Evolutionary conservation across 306 rosid genomes (phyloP), one percentile per base, ranked within the genome.

Genomic region (Quercus ilex): DNA sequence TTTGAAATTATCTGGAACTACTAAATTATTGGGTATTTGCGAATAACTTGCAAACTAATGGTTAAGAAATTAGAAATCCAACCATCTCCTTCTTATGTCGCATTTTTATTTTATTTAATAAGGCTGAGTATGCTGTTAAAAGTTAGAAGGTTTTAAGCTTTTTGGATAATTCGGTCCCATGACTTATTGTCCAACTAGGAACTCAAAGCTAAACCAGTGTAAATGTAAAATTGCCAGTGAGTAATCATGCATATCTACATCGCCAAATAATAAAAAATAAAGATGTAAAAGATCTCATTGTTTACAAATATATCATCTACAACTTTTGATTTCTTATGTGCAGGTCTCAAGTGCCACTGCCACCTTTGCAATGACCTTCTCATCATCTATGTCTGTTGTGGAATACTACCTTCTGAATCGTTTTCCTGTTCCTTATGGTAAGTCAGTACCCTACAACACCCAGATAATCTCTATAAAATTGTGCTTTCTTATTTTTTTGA

Each of bases 341-440:
- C 86, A 95, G 99, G 99, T 95, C 62, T 91, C 99, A 53, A 95
- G 95, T 14, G 98, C 99, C 77, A 90, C 97, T 3, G 99, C 99
- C 57, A 95, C 97, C 5, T 92, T 95, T 74, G 97, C 96, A 59
- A 95, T 92, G 99, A 89, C 88, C 73, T 95, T 95, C 83, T 95
- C 99, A 19, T 92, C 99, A 8, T 95, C 99, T 14, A 95, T 95
- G 98, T 95, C 99, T 63, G 98, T 95, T 6, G 92, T 95, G 55
- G 98, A 95, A 86, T 95, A 95, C 86, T 92, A 91, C 80, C 87
- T 95, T 26, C 84, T 95, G 28, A 90, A 88, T 75, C 98, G 97
- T 80, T 95, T 95, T 79, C 98, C 99, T 6, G 80, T 95, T 78
- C 97, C 96, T 28, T 91, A 92, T 57, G 99, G 99, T 92, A 71